Evolutionary conservation across 2,329 filamentous ascomycete genomes (phyloP).

Genomic region (Claviceps purpurea): DNA sequence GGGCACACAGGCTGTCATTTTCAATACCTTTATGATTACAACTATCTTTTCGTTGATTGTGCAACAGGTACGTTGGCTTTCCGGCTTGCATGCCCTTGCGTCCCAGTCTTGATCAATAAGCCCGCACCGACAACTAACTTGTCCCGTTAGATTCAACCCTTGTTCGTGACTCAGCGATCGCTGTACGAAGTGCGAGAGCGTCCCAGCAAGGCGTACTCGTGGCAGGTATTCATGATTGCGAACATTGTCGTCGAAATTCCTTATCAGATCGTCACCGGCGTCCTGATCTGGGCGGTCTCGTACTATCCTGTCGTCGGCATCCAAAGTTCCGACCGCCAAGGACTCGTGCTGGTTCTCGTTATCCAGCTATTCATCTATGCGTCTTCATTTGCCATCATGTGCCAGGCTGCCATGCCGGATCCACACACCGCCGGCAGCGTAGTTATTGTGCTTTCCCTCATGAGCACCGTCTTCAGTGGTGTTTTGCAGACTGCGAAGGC

Average conservation of each 20-base stretch:
- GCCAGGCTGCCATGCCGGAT: constrained; percentile 54
- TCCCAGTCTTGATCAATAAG: too few species aligned
- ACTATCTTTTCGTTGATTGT: constrained; percentile 63
- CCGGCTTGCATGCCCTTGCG: too few species aligned
- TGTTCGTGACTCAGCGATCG: constrained; percentile 59
- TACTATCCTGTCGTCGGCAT: constrained; percentile 49
- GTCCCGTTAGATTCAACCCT: constrained; percentile 39
- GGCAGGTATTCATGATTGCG: constrained; percentile 58
- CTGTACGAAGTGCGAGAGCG: constrained; percentile 69
- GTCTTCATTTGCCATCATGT: constrained; percentile 56
- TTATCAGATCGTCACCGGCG: constrained; percentile 51
- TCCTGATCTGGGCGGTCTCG: constrained; percentile 51
- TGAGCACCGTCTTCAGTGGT: constrained; percentile 49
- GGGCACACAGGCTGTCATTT: constrained; percentile 64
- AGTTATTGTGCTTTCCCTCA: constrained; percentile 44
- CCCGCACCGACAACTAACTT: too few species aligned
- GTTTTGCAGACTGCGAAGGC: constrained; percentile 45
- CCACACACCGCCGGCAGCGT: constrained; percentile 54
- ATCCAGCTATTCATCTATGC: constrained; percentile 58
- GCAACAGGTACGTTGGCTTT: constrained; percentile 33
- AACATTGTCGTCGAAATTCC: constrained; percentile 62
- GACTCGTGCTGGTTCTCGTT: constrained; percentile 50
- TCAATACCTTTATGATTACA: constrained; percentile 61
- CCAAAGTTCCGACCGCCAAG: constrained; percentile 41
- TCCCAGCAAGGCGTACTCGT: constrained; percentile 61